phyloP scores from a whole-genome alignment of 345 rosid species.

The Citrus maxima region DNA sequence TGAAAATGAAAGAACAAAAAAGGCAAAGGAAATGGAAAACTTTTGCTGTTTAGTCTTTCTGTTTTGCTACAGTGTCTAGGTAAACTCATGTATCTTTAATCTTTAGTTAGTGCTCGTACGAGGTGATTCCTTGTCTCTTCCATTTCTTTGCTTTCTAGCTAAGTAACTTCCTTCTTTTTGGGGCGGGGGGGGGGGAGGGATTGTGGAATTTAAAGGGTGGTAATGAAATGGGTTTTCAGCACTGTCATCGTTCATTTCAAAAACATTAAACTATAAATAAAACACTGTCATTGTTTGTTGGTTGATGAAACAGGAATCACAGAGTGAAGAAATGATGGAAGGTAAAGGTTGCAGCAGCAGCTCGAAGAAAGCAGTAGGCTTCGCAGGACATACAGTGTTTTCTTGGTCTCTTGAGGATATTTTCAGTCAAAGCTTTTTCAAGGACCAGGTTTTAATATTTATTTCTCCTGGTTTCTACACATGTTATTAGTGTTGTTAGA shows the following conservation, averaged over 20 bases:
- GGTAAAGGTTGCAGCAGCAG: background rate
- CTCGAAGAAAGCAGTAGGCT: background rate
- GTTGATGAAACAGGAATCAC: no score
- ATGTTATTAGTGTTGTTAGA: no score
- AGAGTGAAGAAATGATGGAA: background rate
- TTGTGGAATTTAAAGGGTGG: background rate
- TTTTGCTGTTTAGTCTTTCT: background rate
- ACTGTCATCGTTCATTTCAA: no score
- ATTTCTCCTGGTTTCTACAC: background rate
- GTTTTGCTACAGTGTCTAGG: no score
- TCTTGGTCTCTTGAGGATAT: conserved; percentile 42
- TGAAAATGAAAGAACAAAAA: no score
- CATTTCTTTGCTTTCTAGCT: background rate
- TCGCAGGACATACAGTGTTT: conserved; percentile 1
- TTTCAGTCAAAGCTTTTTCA: conserved; percentile 23
- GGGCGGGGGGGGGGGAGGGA: no score
- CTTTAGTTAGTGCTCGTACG: background rate
- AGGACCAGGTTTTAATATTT: conserved; percentile 17
- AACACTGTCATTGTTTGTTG: background rate
- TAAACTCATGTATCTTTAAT: no score
- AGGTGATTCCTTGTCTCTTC: background rate
- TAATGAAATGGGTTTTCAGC: background rate
- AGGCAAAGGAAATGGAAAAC: background rate
- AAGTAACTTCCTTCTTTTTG: background rate
- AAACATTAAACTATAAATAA: no score